These are phyloP conservation scores for Adansonia digitata DNA, from an alignment of 345 rosid genomes.

Conservation along the genomic window DNA sequence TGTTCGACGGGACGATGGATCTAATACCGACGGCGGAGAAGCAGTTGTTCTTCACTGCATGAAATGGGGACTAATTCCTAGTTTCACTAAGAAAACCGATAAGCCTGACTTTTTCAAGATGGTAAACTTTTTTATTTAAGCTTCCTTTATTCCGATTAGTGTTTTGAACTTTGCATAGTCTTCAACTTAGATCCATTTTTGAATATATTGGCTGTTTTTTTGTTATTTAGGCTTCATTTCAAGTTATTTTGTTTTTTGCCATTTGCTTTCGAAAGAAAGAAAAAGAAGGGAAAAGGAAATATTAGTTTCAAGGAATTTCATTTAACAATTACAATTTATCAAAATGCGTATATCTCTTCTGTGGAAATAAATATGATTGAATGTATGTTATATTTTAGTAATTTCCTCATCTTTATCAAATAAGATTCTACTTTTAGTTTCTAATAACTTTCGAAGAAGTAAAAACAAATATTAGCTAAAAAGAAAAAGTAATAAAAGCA, in stretches of 20 bases:
- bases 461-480: background rate
- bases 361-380: background rate
- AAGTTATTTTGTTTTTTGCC: background rate
- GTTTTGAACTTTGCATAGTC: background rate
- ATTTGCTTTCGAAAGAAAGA: background rate
- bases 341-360: background rate
- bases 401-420: background rate
- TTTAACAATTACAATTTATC: background rate
- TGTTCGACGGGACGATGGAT: constrained; percentile 47
- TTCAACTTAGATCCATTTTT: background rate
- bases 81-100: constrained; percentile 69
- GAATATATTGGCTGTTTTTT: background rate
- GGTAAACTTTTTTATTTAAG: constrained; percentile 32
- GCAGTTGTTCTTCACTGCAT: constrained; percentile 64
- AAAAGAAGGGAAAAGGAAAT: too few species aligned
- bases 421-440: background rate
- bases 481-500: too few species aligned
- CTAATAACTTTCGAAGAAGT: background rate
- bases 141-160: background rate
- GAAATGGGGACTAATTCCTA: constrained; percentile 90
- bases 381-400: background rate
- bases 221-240: background rate
- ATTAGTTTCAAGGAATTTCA: background rate
- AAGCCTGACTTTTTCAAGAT: constrained; percentile 81
- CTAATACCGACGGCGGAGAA: constrained; percentile 24